A percentile compares a stretch with the other conserved stretches of the same genome.
These are phyloP conservation scores for Cryphonectria carpinicola DNA, from an alignment of 2,329 filamentous ascomycete species.

Conservation along the genomic window DNA sequence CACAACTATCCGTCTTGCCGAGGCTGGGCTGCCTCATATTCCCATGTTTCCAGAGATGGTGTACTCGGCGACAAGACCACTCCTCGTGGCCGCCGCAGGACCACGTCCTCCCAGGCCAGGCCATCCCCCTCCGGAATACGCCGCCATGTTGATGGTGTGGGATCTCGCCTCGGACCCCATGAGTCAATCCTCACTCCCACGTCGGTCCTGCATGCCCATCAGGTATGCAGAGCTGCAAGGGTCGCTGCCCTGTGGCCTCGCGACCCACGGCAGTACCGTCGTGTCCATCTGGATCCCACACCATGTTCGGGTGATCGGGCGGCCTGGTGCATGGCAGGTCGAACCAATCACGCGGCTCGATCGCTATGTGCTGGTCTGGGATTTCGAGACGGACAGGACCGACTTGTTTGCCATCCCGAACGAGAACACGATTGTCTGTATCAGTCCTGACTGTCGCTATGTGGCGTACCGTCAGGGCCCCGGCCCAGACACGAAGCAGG, in stretches of 20 bases:
- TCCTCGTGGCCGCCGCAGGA: slow-evolving; percentile 44
- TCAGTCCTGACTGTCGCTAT: slow-evolving; percentile 46
- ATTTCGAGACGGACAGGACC: slow-evolving; percentile 42
- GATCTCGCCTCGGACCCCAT: slow-evolving; percentile 36
- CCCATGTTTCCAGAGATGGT: slow-evolving; percentile 47
- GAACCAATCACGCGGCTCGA: slow-evolving; percentile 37
- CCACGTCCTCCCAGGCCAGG: slow-evolving; percentile 43
- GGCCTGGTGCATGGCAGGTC: slow-evolving; percentile 40
- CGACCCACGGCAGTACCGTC: slow-evolving; percentile 42
- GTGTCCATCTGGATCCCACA: slow-evolving; percentile 48
- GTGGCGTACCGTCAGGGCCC: slow-evolving; percentile 43
- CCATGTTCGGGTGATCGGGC: slow-evolving; percentile 39
- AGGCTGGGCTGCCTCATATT: slow-evolving; percentile 41
- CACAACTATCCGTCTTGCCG: slow-evolving; percentile 40
- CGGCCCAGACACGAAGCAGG: slow-evolving; percentile 17
- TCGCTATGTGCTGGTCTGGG: slow-evolving; percentile 45
- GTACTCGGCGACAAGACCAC: slow-evolving; percentile 43
- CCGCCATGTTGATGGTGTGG: slow-evolving; percentile 46
- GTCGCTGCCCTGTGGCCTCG: slow-evolving; percentile 42
- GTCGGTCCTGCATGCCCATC: slow-evolving; percentile 41
- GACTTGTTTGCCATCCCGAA: slow-evolving; percentile 46
- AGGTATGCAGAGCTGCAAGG: slow-evolving; percentile 45
- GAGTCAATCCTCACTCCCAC: slow-evolving; percentile 34
- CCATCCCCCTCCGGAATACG: slow-evolving; percentile 42
- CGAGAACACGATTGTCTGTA: slow-evolving; percentile 38